These are phyloP conservation scores for Sequoia sempervirens DNA, from an alignment of 75 land plant species.

Conservation along the genomic window DNA sequence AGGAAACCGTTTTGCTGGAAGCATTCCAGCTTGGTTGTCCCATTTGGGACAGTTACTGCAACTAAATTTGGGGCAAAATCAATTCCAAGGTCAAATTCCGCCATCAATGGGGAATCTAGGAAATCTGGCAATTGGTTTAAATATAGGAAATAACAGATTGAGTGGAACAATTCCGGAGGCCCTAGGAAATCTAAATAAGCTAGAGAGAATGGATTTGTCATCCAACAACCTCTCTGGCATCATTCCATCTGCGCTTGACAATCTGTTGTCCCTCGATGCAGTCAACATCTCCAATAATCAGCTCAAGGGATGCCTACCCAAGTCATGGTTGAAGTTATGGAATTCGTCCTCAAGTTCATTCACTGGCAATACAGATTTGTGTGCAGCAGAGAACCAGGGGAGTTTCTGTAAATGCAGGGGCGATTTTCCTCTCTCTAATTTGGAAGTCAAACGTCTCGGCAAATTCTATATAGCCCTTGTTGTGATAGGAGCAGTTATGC, in stretches of 20 bases:
- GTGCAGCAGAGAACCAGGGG: conserved; percentile 16
- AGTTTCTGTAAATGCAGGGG: neutral
- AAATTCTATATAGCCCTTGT: neutral
- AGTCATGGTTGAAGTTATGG: conserved; percentile 27
- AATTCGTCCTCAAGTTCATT: conserved; percentile 37
- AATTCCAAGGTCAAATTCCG: conserved; percentile 48
- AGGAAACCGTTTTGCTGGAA: conserved; percentile 51
- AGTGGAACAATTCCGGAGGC: conserved; percentile 40
- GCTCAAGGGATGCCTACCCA: conserved; percentile 52
- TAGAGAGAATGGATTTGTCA: conserved; percentile 37
- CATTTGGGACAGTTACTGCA: conserved; percentile 27
- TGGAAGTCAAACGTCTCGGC: neutral
- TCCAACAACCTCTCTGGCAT: conserved; percentile 48
- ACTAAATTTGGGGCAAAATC: conserved; percentile 59
- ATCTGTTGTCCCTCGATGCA: conserved; percentile 21
- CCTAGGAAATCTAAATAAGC: conserved; percentile 23
- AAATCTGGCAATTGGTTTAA: conserved; percentile 24
- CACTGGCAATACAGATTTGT: conserved; percentile 47
- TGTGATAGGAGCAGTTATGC: neutral
- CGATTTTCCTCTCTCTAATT: neutral
- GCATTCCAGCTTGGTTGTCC: conserved; percentile 44
- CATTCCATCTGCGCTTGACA: conserved; percentile 23
- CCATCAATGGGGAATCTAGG: conserved; percentile 26
- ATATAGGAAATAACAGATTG: conserved; percentile 49
- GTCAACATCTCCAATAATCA: conserved; percentile 57